These are phyloP conservation scores for Allium sativum DNA, from an alignment of 106 monocot genomes.

Conservation along the genomic window DNA sequence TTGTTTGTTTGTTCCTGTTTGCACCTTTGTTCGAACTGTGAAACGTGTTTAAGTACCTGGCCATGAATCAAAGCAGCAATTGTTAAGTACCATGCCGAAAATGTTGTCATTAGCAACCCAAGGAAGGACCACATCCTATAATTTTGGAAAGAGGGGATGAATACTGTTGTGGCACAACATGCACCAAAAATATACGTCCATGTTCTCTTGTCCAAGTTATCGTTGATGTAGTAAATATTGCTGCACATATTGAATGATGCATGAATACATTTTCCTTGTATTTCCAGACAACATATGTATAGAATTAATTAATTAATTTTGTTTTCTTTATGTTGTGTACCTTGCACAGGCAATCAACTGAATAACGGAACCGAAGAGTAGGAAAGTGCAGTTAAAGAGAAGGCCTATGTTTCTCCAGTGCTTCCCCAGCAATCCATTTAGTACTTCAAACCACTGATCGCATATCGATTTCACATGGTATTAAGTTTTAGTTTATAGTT, in stretches of 20 bases:
- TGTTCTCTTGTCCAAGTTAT: constrained; percentile 68
- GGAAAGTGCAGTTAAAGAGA: constrained; percentile 86
- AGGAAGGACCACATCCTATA: constrained; percentile 82
- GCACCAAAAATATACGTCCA: constrained; percentile 85
- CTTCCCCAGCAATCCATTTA: constrained; percentile 70
- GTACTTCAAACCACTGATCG: constrained; percentile 70
- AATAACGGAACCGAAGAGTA: constrained; percentile 79
- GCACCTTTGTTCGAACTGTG: no score
- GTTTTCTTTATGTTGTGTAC: constrained; percentile 12
- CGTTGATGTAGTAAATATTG: constrained; percentile 85
- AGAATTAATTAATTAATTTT: not conserved
- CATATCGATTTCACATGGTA: no score
- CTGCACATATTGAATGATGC: constrained; percentile 15
- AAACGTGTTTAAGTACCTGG: constrained; percentile 20
- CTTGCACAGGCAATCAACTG: constrained; percentile 86
- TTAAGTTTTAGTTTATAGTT: no score
- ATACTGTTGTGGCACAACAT: constrained; percentile 73
- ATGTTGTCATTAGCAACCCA: constrained; percentile 67
- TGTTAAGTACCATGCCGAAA: constrained; percentile 75
- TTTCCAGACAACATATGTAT: not conserved
- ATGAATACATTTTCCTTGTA: not conserved
- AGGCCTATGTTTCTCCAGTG: constrained; percentile 76
- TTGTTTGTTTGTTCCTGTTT: no score
- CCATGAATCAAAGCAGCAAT: constrained; percentile 51
- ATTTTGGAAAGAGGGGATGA: constrained; percentile 81